A percentile compares a stretch with the other conserved stretches of the same genome.
Conservation (phyloP, 768 basidiomycete species). For the Tephrocybe rancida region DNA sequence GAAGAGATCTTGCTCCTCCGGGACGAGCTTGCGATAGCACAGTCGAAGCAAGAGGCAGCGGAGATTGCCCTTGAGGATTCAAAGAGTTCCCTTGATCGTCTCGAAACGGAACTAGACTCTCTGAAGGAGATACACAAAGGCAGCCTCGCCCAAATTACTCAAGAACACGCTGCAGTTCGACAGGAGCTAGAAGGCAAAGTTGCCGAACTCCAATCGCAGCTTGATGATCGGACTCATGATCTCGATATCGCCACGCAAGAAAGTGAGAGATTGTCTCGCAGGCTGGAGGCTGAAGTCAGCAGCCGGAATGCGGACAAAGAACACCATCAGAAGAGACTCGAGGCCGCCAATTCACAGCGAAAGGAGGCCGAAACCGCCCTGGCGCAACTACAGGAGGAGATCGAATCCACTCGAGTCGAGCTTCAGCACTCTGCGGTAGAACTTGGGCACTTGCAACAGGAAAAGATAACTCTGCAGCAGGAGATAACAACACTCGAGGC, state of each 20-base stretch:
- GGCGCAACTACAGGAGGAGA: conserved; percentile 35
- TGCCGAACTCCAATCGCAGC: conserved; percentile 33
- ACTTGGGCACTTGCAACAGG: conserved; percentile 42
- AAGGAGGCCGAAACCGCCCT: conserved; percentile 33
- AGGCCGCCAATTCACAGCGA: conserved; percentile 25
- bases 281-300: conserved; percentile 41
- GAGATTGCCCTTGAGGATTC: conserved; percentile 20
- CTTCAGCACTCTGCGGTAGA: conserved; percentile 42
- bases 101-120: conserved; percentile 20
- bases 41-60: conserved; percentile 7
- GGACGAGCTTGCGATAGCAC: conserved; percentile 9
- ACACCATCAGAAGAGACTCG: conserved; percentile 32
- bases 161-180: conserved; percentile 24
- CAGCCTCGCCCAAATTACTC: conserved; percentile 28
- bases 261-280: conserved; percentile 35
- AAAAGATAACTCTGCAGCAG: conserved; percentile 54
- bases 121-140: conserved; percentile 30
- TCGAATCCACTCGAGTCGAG: conserved; percentile 36
- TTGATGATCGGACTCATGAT: conserved; percentile 36
- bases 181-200: conserved; percentile 36
- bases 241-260: conserved; percentile 41
- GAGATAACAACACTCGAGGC: conserved; percentile 63
- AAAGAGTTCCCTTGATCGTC: conserved; percentile 12
- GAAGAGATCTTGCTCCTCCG: conserved; percentile 14
- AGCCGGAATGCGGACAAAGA: conserved; percentile 33